Evolutionary conservation across 129 eudicot genomes (phyloP).

Genomic region (Saussurea involucrata): DNA sequence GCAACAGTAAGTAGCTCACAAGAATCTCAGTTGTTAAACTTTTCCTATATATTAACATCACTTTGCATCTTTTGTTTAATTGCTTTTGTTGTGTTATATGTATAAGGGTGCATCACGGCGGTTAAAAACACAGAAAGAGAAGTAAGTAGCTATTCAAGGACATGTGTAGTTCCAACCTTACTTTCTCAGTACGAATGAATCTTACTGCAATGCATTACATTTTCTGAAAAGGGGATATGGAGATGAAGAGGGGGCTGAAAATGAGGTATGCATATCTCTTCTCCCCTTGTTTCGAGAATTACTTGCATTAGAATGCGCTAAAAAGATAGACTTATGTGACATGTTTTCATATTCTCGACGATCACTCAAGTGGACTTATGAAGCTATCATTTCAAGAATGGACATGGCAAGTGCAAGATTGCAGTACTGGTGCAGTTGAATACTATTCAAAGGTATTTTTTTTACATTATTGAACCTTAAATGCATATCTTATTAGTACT

Average conservation of each 20-base stretch:
- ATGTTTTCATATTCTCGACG: not conserved
- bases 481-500: not conserved
- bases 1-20: slow-evolving; percentile 72
- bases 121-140: slow-evolving; percentile 56
- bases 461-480: not conserved
- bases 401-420: too few relatives aligned
- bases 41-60: not conserved
- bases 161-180: not conserved
- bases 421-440: not conserved
- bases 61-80: slow-evolving; percentile 3
- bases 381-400: too few relatives aligned
- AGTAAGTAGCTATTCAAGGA: not conserved
- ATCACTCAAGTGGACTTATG: not conserved
- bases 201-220: slow-evolving; percentile 50
- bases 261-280: not conserved
- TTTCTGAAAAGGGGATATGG: not conserved
- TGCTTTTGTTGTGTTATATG: not conserved
- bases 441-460: not conserved
- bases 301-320: not conserved
- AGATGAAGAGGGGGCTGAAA: not conserved
- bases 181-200: slow-evolving; percentile 46
- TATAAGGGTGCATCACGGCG: slow-evolving; percentile 91
- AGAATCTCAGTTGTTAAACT: not conserved
- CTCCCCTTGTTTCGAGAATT: not conserved
- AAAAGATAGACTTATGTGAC: not conserved